Evolutionary conservation across 2,329 filamentous ascomycete species (phyloP).

Genomic region (Cryphonectria radicalis): DNA sequence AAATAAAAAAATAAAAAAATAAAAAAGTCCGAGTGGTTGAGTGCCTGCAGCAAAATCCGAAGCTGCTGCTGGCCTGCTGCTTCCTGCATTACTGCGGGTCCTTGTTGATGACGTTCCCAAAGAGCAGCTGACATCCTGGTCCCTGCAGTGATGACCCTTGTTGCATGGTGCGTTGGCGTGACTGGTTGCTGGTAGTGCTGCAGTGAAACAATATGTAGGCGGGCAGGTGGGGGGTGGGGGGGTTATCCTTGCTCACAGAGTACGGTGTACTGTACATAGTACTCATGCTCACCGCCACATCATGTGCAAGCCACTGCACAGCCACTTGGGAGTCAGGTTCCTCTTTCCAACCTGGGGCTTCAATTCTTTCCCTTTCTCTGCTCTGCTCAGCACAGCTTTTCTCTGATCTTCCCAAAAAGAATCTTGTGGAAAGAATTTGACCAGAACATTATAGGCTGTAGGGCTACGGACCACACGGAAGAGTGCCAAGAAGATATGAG

Average conservation of each 20-base stretch:
- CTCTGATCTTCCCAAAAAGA: not conserved
- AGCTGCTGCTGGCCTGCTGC: not conserved
- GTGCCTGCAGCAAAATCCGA: not conserved
- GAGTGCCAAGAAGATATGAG: not conserved
- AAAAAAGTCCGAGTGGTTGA: not conserved
- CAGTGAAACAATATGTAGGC: not conserved
- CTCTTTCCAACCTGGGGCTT: not conserved
- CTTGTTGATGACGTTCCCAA: conserved; percentile 4
- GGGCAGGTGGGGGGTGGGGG: not conserved
- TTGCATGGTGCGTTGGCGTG: not conserved
- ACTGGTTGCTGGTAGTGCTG: not conserved
- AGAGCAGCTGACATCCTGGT: not conserved
- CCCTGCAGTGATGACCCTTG: not conserved
- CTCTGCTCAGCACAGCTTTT: too few species aligned
- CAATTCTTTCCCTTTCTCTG: not conserved
- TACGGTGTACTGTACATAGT: too few species aligned
- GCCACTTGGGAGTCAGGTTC: not conserved
- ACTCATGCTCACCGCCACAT: not conserved
- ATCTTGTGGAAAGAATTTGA: not conserved
- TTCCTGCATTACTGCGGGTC: conserved; percentile 11
- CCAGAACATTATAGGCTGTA: not conserved
- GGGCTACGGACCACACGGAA: not conserved
- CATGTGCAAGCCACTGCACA: not conserved
- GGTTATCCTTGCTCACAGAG: not conserved
- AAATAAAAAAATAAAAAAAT: too few species aligned